Evolutionary conservation across 2,329 filamentous ascomycete species (phyloP).

Genomic region (Colletotrichum camelliae): DNA sequence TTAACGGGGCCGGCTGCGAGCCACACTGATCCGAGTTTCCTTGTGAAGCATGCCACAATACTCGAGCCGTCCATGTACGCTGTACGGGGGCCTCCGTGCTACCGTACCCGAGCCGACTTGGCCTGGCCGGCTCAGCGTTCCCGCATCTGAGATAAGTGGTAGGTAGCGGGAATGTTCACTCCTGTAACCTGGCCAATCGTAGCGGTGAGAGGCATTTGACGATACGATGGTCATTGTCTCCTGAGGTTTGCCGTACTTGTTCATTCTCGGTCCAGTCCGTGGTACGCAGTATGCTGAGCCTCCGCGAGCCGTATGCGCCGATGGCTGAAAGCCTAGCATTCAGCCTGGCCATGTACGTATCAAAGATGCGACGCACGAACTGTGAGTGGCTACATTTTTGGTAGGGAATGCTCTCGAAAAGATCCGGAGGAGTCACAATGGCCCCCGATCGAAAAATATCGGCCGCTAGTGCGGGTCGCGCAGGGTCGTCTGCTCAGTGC

Average conservation of each 20-base stretch:
- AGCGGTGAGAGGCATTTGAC: not conserved
- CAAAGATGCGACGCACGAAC: not conserved
- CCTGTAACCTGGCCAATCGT: not conserved
- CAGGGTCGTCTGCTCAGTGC: not conserved
- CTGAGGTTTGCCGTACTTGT: not conserved
- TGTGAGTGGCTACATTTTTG: not conserved
- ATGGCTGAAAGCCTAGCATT: not conserved
- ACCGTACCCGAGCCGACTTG: conserved; percentile 1
- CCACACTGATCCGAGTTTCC: not conserved
- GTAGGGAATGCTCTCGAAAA: not conserved
- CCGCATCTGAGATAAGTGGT: not conserved
- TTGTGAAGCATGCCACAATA: not conserved
- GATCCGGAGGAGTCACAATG: not conserved
- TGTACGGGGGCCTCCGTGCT: not conserved
- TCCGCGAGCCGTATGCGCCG: not conserved
- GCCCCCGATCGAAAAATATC: conserved; percentile 12
- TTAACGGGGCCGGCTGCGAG: not conserved
- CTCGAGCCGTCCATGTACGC: not conserved
- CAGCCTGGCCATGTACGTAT: not conserved
- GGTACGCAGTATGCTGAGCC: not conserved
- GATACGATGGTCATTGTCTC: not conserved
- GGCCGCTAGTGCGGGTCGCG: conserved; percentile 3
- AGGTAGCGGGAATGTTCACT: not conserved
- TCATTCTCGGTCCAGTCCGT: not conserved
- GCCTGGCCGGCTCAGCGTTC: not conserved